Evolutionary conservation across 345 rosid species (phyloP).

Genomic region (Euphorbia tirucalli): DNA sequence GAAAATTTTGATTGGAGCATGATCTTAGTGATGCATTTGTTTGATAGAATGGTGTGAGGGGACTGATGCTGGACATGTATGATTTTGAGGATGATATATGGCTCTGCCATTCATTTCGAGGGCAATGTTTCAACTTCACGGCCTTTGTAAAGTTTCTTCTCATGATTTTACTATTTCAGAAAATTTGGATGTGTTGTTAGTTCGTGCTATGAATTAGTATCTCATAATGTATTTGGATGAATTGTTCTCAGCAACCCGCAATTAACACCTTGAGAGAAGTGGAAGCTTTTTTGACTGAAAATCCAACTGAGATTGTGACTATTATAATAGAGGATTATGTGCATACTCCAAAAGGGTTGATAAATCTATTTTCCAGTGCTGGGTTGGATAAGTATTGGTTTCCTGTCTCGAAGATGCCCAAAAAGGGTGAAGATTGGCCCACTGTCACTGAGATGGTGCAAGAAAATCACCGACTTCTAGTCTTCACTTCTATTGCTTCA

Average conservation of each 20-base stretch:
- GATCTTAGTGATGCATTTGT: conserved; percentile 7
- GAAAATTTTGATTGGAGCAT: background rate
- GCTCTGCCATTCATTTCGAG: conserved; percentile 94
- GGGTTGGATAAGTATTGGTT: conserved; percentile 83
- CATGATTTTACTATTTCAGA: conserved; percentile 12
- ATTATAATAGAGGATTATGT: conserved; percentile 92
- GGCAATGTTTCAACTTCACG: conserved; percentile 95
- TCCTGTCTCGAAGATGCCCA: conserved; percentile 90
- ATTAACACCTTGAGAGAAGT: conserved; percentile 81
- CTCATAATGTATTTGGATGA: conserved; percentile 15
- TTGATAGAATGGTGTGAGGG: conserved; percentile 89
- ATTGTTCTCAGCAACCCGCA: conserved; percentile 78
- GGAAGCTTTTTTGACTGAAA: conserved; percentile 71
- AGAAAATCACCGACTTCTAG: conserved; percentile 72
- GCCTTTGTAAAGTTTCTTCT: conserved; percentile 70
- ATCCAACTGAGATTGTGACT: conserved; percentile 84
- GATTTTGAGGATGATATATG: conserved; percentile 80
- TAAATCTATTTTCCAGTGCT: conserved; percentile 63
- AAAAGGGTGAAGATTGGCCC: conserved; percentile 95
- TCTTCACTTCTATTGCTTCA: conserved; percentile 86
- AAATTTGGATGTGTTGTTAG: conserved; percentile 1
- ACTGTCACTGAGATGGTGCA: conserved; percentile 88
- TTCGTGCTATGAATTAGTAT: background rate
- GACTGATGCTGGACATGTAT: conserved; percentile 97
- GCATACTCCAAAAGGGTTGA: conserved; percentile 80